phyloP scores from a whole-genome alignment of 1,139 yeast species.

The Yamadazyma mexicana region DNA sequence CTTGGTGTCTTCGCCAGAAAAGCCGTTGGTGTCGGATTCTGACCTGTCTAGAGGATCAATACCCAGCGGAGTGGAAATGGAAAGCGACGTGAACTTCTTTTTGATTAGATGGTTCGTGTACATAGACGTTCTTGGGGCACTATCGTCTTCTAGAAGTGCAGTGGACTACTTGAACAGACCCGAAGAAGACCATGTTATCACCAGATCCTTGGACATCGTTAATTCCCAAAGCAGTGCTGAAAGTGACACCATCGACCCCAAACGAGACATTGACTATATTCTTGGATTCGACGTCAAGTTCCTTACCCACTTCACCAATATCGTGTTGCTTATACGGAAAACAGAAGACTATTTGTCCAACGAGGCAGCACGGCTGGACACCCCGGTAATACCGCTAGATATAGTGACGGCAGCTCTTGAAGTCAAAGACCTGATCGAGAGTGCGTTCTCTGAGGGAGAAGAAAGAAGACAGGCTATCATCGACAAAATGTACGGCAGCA shows the following conservation, averaged over 20 bases:
- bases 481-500: constrained; percentile 19
- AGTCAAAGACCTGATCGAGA: constrained; percentile 37
- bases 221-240: constrained; percentile 13
- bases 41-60: constrained; percentile 6
- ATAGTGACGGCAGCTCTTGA: constrained; percentile 48
- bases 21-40: constrained; percentile 1
- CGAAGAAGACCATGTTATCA: constrained; percentile 16
- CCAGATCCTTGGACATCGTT: constrained; percentile 17
- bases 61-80: constrained; percentile 25
- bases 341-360: constrained; percentile 27
- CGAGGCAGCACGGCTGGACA: constrained; percentile 6
- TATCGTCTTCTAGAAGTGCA: constrained; percentile 40
- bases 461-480: constrained; percentile 33
- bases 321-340: constrained; percentile 44
- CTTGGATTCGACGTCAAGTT: constrained; percentile 59
- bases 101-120: constrained; percentile 73
- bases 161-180: constrained; percentile 24
- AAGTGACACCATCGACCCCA: constrained; percentile 22
- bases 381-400: constrained; percentile 27
- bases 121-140: constrained; percentile 65
- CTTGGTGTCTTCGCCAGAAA: background rate
- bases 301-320: constrained; percentile 49
- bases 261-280: constrained; percentile 54
- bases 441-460: constrained; percentile 35
- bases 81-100: constrained; percentile 54